Evolutionary conservation across 805 yeast genomes (phyloP).

Genomic region (Candida railenensis): DNA sequence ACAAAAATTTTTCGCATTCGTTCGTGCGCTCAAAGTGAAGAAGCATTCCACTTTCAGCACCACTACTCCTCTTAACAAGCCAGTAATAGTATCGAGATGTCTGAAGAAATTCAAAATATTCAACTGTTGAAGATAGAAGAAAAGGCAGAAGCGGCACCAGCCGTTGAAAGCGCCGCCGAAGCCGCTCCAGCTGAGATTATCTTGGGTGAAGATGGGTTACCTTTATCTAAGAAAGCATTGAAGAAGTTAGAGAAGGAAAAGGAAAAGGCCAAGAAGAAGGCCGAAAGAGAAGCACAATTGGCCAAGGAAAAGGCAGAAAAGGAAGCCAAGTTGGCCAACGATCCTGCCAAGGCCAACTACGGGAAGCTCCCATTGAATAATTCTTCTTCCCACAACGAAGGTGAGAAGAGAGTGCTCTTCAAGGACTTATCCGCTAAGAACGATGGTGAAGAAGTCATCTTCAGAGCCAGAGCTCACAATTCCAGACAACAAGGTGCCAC

Average conservation of each 20-base stretch:
- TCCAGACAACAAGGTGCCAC: constrained; percentile 96
- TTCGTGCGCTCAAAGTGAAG: too few species aligned
- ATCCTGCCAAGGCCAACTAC: constrained; percentile 82
- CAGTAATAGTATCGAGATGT: constrained; percentile 13
- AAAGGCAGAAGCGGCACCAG: constrained; percentile 11
- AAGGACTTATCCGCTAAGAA: constrained; percentile 53
- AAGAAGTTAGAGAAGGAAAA: constrained; percentile 91
- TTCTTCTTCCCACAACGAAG: constrained; percentile 62
- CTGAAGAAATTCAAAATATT: constrained; percentile 23
- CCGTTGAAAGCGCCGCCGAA: constrained; percentile 12
- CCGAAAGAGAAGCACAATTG: constrained; percentile 84
- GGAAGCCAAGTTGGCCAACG: constrained; percentile 65
- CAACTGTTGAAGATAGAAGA: constrained; percentile 21
- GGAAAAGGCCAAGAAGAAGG: constrained; percentile 91
- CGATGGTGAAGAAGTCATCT: constrained; percentile 74
- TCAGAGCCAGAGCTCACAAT: constrained; percentile 93
- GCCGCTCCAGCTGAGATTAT: constrained; percentile 25
- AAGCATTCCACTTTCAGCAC: too few species aligned
- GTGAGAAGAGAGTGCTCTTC: constrained; percentile 60
- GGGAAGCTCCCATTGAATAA: constrained; percentile 89
- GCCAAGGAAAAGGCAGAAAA: constrained; percentile 85
- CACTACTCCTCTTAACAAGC: background rate
- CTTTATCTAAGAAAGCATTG: constrained; percentile 88
- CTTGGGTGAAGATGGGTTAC: constrained; percentile 76
- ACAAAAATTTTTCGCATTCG: too few species aligned